phyloP scores from a whole-genome alignment of 1,284 basidiomycete genomes.

The Omphalotus olearius region DNA sequence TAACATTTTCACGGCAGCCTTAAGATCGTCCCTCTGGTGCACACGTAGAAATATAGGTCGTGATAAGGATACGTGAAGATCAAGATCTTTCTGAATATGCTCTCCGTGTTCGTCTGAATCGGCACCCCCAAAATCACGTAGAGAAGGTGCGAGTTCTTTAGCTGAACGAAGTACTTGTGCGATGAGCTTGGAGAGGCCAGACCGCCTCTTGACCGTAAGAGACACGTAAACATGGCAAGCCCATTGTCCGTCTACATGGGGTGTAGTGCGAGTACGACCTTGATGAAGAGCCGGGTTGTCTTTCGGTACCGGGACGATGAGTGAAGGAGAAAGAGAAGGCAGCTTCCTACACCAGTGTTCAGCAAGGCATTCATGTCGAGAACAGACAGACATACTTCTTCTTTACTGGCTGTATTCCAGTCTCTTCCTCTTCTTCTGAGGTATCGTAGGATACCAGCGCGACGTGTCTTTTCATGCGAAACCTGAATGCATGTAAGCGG shows the following conservation, averaged over 20 bases:
- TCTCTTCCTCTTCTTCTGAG: slow-evolving; percentile 32
- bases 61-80: slow-evolving; percentile 74
- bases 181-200: slow-evolving; percentile 44
- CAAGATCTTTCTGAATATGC: slow-evolving; percentile 16
- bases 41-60: slow-evolving; percentile 73
- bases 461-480: slow-evolving; percentile 13
- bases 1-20: slow-evolving; percentile 46
- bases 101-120: slow-evolving; percentile 13
- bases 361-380: not conserved
- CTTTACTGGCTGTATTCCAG: slow-evolving; percentile 16
- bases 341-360: slow-evolving; percentile 44
- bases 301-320: slow-evolving; percentile 41
- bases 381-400: slow-evolving; percentile 21
- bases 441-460: slow-evolving; percentile 20
- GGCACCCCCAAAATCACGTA: slow-evolving; percentile 40
- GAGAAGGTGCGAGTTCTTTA: slow-evolving; percentile 36
- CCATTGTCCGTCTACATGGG: slow-evolving; percentile 80
- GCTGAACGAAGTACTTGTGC: slow-evolving; percentile 42
- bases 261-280: slow-evolving; percentile 67
- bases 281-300: slow-evolving; percentile 74
- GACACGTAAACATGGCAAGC: slow-evolving; percentile 73
- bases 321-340: slow-evolving; percentile 48
- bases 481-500: not conserved
- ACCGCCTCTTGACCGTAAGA: slow-evolving; percentile 37
- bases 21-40: slow-evolving; percentile 70